Evolutionary conservation across 257 asterid genomes (phyloP), one percentile per base, ranked within the genome.

Genomic region (Solanum bukasovii): DNA sequence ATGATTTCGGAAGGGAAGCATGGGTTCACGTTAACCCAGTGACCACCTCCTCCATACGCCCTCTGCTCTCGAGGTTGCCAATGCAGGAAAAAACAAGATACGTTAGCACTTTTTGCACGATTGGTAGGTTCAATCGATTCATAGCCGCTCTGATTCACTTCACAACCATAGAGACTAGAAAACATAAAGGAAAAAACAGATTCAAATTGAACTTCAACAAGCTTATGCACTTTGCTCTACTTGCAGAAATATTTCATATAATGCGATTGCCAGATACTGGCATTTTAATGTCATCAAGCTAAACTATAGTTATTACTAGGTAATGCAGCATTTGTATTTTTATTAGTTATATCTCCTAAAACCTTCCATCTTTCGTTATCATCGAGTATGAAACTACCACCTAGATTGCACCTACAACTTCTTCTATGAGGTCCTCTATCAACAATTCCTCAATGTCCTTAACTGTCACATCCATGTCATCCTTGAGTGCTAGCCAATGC

Each of bases 361-460:
- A 14, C 67, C 35, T 86, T 49, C 84, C 68, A n/a, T 33, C 83
- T 52, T 81, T 81, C 23, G 21, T 49, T 81, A 81, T 40, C 61
- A 49, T 40, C n/a, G 33, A 77, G 84, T 81, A 81, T 81, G 44
- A 81, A 79, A 49, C 70, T 35, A 81, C 70, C 12, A 75, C 74
- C 65, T 63, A 67, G 31, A 5, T 77, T 79, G 25, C 49, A 77
- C 42, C 89, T 91, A 89, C 90, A 87, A 87, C 75, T 87, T 93
- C 88, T 87, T 44, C 83, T 89, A 96, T 88, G 88, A 97, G 87
- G 35, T 94, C 98, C 63, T 94, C 95, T 87, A 94, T 90, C 93
- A 97, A 90, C 93, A 92, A 10, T 82, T 87, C 87, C 94, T 94
- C 97, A 35, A 97, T 90, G 42, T 92, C 95, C 87, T 88, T 92